Base-by-base conservation (phyloP, 257 asterid species). In the Fraxinus quadrangulata region DNA sequence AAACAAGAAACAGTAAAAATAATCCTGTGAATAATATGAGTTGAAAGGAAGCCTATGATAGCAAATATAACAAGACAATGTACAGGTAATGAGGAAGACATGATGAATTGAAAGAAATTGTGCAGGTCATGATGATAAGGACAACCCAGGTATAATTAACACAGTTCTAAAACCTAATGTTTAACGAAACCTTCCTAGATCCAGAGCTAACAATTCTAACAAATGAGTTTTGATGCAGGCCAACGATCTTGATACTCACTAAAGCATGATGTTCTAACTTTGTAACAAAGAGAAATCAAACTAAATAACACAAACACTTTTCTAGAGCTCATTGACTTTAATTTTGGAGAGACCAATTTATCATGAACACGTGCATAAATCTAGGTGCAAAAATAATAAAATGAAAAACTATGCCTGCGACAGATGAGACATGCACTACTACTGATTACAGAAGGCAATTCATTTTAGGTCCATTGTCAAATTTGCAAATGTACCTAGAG, bases 51-150 rank as follows among this genome's bases (percentile, higher is more conserved):
- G 36, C 8, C 31, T n/a, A 73, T 37, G 77, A 73, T 63, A 1
- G 26, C 17, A 36, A 37, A 75, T 74, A 33, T 39, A 51, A 73
- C 70, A 74, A 34, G 56, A 39, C 76, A 12, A 6, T 47, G 14
- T 26, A 42, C 61, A 37, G 54, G 39, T 49, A 63, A 79, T 19
- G 77, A 19, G 66, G 71, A 72, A 66, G 37, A 76, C 33, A 73
- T 45, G 8, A 73, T 45, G 12, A 73, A 65, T 6, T 30, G 49
- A 39, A 51, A 84, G 75, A 66, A 75, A 67, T 14, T 45, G 47
- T 68, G 77, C 70, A 31, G 71, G 61, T 34, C 5, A 28, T 42
- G 11, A 77, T 40, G 45, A 73, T 23, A 13, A 49, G 75, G 78
- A 61, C 72, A 51, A 79, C 21, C 72, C 42, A 7, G 54, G 42